Base-by-base conservation (phyloP, 73 alveolate genomes). In the Paramecium octaurelia region DNA sequence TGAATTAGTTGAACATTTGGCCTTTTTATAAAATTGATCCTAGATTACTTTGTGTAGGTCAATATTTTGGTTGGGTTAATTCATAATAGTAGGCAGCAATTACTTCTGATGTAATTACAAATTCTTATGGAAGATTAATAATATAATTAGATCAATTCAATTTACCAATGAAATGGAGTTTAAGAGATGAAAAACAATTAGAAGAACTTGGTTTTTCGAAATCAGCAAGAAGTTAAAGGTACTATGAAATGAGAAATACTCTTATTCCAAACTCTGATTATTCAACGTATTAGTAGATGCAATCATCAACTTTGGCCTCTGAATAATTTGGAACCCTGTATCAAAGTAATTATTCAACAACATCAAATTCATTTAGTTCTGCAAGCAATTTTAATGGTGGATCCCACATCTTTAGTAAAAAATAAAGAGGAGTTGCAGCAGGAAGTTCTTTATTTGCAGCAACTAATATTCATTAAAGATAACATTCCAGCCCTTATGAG, bases 1-100 rank as follows among this genome's bases (percentile, higher is more conserved):
- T 92, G 93, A 64, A 87, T 69, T 64, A 86, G 9, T 92, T 92
- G 14, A 92, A 92, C 31, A 14, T 92, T 11, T 92, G 96, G 96
- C 96, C 96, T 54, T 92, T 92, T 40, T 92, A 92, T 60, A 92
- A 91, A 68, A 68, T 89, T 24, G 93, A 92, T 85, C 88, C 83
- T 29, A 44, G 92, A 44, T 59, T 92, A 11, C 57, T 89, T 24
- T 92, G 96, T 36, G 92, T 92, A 96, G 83, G 92, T 21, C 34
- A 92, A 46, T 92, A 84, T 71, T 69, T 68, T 60, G 96, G 96
- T n/a, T 58, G 69, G 68, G 73, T 24, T 34, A 77, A 64, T 64
- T 40, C 29, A 6, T 31, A 38, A 7, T 21, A 38, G 4, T 23
- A 31, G 6, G 44, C 34, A 14, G 16, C 18, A 40, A 77, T 64